Base-by-base conservation (phyloP, 2,329 filamentous ascomycete species). In the Aspergillus fumigatus region DNA sequence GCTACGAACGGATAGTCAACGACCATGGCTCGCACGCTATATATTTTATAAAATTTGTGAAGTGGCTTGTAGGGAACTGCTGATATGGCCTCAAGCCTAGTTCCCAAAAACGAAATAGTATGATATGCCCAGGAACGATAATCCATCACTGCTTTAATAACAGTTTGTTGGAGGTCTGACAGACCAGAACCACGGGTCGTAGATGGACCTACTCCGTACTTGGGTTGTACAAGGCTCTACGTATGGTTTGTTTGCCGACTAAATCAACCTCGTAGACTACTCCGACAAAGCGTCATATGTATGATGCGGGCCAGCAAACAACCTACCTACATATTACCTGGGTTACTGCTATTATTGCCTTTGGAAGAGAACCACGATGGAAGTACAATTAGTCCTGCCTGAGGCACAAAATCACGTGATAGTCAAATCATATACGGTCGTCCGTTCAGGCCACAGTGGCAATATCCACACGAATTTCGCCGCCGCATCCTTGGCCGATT, bases 401-500 rank as follows among this genome's bases (percentile, higher is more conserved):
- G 52, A 59, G 53, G 54, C 47, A 43, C 10, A 27, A 2, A 43
- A 0, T 21, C 67, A 70, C 66, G 65, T 69, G 67, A 59, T n/a
- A n/a, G n/a, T n/a, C 17, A 11, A 7, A 3, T 21, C 3, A 25
- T 21, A 5, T 66, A 67, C 66, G 63, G 67, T 54, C 51, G 45
- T 47, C 51, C 51, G 59, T 53, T 50, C 26, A 35, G 47, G 48
- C 61, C 59, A 35, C 38, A 60, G 60, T 70, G 66, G 70, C 70
- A 68, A 65, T 58, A 50, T 48, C 47, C 53, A 54, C 47, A 52
- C 51, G 64, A 67, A 62, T 61, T 70, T 71, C 70, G 70, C 71
- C 70, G 69, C 70, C 65, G 60, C 63, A 55, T 59, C 59, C 59
- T 54, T 53, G 50, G 55, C 53, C 48, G 47, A 35, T 45, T 48